Base-by-base conservation (phyloP, 2,329 filamentous ascomycete genomes). In the Cladosporium sp. region DNA sequence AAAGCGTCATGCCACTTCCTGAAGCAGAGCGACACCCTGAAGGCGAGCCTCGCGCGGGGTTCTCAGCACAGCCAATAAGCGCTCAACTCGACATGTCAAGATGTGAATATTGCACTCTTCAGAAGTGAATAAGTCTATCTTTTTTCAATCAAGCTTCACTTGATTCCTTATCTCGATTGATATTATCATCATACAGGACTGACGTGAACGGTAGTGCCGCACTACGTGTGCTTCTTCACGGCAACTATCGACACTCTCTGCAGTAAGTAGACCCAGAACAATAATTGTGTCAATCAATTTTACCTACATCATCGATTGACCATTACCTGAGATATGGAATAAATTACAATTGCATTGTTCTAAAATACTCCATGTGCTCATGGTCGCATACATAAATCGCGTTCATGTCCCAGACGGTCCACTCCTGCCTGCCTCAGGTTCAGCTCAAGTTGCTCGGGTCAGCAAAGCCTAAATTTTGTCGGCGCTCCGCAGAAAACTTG, bases 381-480 rank as follows among this genome's bases (percentile, higher is more conserved):
- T 10, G 18, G 7, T n/a, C 37, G 37, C 37, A 44, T 44, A 18
- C 8, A 44, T 44, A 6, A n/a, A 44, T 49, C 33, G 3, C 12
- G 8, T 31, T 31, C 29, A 31, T 31, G 29, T 31, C 29, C 29
- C 23, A 28, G 23, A 52, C 23, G 10, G 35, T 16, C 29, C 58
- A n/a, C 10, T 29, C n/a, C 49, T 62, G 60, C n/a, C 49, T 62
- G 60, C 60, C 60, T 62, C 28, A 61, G 58, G 58, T 29, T 57
- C 29, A 44, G 18, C 37, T 57, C 31, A 11, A 40, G 16, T 23
- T 16, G 18, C 44, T 31, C 33, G 60, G 50, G 50, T 55, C 33
- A 56, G 49, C 60, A 63, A 56, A 63, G 60, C 60, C 60, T 28
- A 63, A 63, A 44, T 63, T 63, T 56, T 56, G 10, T 18, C 23